Conservation (phyloP, 768 basidiomycete genomes). For the Myochromella boudieri region DNA sequence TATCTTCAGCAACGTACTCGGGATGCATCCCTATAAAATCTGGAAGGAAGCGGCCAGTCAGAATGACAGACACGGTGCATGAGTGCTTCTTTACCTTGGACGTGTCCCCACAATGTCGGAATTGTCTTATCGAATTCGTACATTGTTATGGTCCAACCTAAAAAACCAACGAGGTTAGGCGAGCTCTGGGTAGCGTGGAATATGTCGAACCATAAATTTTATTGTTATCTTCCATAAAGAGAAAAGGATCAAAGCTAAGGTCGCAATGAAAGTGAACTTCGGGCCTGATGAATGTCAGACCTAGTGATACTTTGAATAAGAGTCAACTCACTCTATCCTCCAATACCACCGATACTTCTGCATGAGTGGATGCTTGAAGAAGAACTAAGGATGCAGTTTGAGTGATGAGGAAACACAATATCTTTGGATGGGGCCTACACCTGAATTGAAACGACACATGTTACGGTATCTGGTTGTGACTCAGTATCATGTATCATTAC, state of each 20-base stretch:
- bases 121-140: slow-evolving; percentile 80
- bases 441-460: slow-evolving; percentile 78
- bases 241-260: slow-evolving; percentile 65
- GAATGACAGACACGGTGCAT: slow-evolving; percentile 7
- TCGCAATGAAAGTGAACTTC: slow-evolving; percentile 79
- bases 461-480: slow-evolving; percentile 58
- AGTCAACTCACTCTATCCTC: slow-evolving; percentile 43
- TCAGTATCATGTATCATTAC: neutral
- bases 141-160: slow-evolving; percentile 73
- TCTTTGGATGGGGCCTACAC: slow-evolving; percentile 35
- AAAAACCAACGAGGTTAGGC: too few relatives aligned
- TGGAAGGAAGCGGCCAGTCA: too few relatives aligned
- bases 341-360: slow-evolving; percentile 78
- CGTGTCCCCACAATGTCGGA: slow-evolving; percentile 71
- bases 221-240: slow-evolving; percentile 68
- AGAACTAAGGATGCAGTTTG: slow-evolving; percentile 44
- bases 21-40: slow-evolving; percentile 61
- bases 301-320: slow-evolving; percentile 17
- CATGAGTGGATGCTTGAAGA: slow-evolving; percentile 71
- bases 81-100: slow-evolving; percentile 48
- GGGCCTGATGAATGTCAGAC: slow-evolving; percentile 47
- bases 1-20: slow-evolving; percentile 53
- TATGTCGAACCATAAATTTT: slow-evolving; percentile 61
- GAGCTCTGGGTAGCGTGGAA: neutral
- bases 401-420: neutral